Conservation (phyloP, 495 filamentous ascomycete species). For the Hypoxylon fuscum region DNA sequence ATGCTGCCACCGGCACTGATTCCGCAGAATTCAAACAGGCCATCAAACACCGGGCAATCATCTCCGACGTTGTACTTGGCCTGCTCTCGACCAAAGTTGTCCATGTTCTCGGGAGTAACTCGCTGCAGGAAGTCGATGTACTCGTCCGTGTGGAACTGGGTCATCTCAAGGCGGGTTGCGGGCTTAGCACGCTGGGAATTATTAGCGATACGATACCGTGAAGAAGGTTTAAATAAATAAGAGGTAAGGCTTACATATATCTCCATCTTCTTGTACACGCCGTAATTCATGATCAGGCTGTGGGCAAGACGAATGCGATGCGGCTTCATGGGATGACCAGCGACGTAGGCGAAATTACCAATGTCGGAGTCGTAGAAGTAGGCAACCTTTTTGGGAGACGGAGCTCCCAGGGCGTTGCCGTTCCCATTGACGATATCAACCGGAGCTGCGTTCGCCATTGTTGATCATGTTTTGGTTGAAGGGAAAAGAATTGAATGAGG, state of each 20-base stretch:
- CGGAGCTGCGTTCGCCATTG: conserved; percentile 54
- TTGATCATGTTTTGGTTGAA: conserved; percentile 25
- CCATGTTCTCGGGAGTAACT: conserved; percentile 99
- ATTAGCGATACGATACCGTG: background rate
- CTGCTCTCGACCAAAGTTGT: conserved; percentile 89
- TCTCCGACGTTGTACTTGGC: conserved; percentile 97
- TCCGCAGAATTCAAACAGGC: conserved; percentile 96
- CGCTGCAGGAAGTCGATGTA: conserved; percentile 98
- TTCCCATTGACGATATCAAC: conserved; percentile 61
- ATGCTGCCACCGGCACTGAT: conserved; percentile 97
- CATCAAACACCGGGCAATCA: conserved; percentile 97
- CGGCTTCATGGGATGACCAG: conserved; percentile 99
- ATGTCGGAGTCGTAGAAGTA: conserved; percentile 99
- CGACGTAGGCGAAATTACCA: conserved; percentile 96
- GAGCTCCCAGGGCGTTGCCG: conserved; percentile 57
- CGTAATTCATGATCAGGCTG: conserved; percentile 98
- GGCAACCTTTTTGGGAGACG: conserved; percentile 74
- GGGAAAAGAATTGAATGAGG: conserved; percentile 13
- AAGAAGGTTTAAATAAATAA: background rate
- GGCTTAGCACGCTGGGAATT: conserved; percentile 86
- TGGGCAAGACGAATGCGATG: conserved; percentile 97
- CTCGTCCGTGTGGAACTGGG: conserved; percentile 98
- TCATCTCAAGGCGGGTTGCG: conserved; percentile 96
- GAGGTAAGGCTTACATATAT: conserved; percentile 77
- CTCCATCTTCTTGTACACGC: conserved; percentile 97